Evolutionary conservation across 441 rosid genomes (phyloP), one percentile per base, ranked within the genome.

Genomic region (Gossypium lobatum): DNA sequence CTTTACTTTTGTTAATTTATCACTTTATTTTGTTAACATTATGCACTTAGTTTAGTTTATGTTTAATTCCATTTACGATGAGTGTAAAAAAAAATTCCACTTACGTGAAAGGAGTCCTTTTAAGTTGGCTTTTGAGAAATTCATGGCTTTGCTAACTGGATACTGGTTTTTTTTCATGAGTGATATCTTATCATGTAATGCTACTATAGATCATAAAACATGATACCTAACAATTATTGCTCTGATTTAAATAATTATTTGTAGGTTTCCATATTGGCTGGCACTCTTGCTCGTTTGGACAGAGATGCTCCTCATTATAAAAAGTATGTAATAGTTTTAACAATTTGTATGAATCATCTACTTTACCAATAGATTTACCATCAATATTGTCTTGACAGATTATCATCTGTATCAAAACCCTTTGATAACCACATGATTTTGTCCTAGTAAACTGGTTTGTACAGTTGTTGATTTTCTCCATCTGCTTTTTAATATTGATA

Each of bases 251-350:
- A 25, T 76, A 68, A 76, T 75, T 77, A 73, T 75, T 85, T 78
- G 78, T 90, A 95, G 99, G 97, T 95, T 68, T 95, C 98, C 20
- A 93, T 95, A 79, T 86, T 95, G 83, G 95, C 99, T 61, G 99
- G 99, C 31, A 95, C 98, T 75, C 89, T 93, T 75, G 97, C 97
- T 68, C 97, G 99, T 80, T 85, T 93, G 89, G 99, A 95, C 79
- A 86, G 99, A 73, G 96, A 93, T 85, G 98, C 97, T 81, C 99
- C 98, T 74, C 89, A 83, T 50, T 95, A 93, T 79, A 89, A 84
- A 81, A 93, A 88, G 98, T 95, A 87, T 67, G 88, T 80, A 9
- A 20, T 45, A 21, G 65, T 65, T 81, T 76, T 73, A 64, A 58
- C 70, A 45, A 10, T 16, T 54, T 59, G 71, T 71, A 17, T 63